Base-by-base conservation (phyloP, 2,329 filamentous ascomycete species). In the Aspergillus sp. region DNA sequence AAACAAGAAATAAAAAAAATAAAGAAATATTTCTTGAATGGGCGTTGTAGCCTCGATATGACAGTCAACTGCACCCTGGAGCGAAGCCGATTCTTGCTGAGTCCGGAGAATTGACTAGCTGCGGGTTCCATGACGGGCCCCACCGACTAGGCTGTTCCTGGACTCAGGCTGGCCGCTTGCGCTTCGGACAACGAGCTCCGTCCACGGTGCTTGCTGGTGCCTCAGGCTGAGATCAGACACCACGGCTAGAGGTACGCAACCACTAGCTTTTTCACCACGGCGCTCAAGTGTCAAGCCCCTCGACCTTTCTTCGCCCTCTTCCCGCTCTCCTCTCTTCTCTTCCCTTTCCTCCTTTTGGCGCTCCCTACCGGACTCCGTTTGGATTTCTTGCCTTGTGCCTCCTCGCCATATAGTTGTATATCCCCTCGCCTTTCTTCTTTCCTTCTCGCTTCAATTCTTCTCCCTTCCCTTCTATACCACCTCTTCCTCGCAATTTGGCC, bases 261-360 rank as follows among this genome's bases (percentile, higher is more conserved):
- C 69, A 71, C 69, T 71, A 71, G 69, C 67, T 65, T 57, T 48
- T 24, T 68, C 71, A n/a, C 34, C 34, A 36, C 71, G 68, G 69
- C 69, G 34, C 34, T 36, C 34, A 36, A 66, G 62, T 63, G 62
- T 70, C 63, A 67, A 67, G 66, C 67, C 68, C 68, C 69, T 71
- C 67, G 64, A 66, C 60, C 63, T 65, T 66, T 54, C 48, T 57
- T 57, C 50, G 47, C 55, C 56, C 48, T 56, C 49, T 47, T 59
- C 56, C 53, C 51, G 12, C 53, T 43, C 53, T 55, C 51, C 58
- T 56, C 59, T 45, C 59, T 56, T 53, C 52, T 43, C 53, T 56
- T 43, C 50, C 50, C 45, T 61, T 62, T 53, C 53, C 41, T 32
- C 50, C 43, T 55, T 59, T 60, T 48, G 49, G 48, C 55, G 53